These are phyloP conservation scores for Triticum timopheevii DNA, from an alignment of 176 grass and related monocot species.

Conservation along the genomic window DNA sequence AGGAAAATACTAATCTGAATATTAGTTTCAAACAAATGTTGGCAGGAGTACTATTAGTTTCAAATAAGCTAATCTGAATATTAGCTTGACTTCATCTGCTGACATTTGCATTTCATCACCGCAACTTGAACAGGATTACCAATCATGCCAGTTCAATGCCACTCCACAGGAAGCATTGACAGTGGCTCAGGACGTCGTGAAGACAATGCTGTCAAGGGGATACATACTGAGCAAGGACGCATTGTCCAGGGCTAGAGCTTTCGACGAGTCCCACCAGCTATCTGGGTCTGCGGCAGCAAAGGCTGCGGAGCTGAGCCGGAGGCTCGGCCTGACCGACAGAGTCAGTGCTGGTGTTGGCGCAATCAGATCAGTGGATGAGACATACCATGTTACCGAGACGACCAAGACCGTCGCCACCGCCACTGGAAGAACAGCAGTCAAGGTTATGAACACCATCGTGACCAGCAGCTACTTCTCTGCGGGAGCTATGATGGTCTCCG, in stretches of 20 bases:
- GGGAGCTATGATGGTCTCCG: constrained; percentile 83
- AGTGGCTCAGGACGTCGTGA: constrained; percentile 81
- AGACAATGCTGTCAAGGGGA: constrained; percentile 74
- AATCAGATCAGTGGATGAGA: constrained; percentile 73
- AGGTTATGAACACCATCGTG: constrained; percentile 57
- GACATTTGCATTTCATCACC: background rate
- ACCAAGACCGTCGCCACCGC: constrained; percentile 67
- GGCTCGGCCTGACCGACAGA: constrained; percentile 74
- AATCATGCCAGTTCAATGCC: constrained; percentile 57
- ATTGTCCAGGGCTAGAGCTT: constrained; percentile 78
- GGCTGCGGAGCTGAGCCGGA: constrained; percentile 81
- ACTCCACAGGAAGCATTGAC: constrained; percentile 77
- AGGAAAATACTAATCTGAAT: too few relatives aligned
- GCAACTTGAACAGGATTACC: constrained; percentile 45
- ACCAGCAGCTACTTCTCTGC: constrained; percentile 93
- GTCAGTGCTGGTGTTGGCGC: constrained; percentile 71
- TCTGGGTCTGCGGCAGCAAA: constrained; percentile 63
- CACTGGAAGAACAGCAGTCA: constrained; percentile 64
- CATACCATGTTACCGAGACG: constrained; percentile 56
- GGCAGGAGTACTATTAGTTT: background rate
- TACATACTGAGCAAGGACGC: constrained; percentile 90
- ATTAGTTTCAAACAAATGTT: too few relatives aligned
- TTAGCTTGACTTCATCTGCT: background rate
- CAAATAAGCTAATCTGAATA: background rate
- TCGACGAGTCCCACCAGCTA: constrained; percentile 76